These are phyloP conservation scores for Fusarium sp. DNA, from an alignment of 2,329 filamentous ascomycete genomes.

Conservation along the genomic window DNA sequence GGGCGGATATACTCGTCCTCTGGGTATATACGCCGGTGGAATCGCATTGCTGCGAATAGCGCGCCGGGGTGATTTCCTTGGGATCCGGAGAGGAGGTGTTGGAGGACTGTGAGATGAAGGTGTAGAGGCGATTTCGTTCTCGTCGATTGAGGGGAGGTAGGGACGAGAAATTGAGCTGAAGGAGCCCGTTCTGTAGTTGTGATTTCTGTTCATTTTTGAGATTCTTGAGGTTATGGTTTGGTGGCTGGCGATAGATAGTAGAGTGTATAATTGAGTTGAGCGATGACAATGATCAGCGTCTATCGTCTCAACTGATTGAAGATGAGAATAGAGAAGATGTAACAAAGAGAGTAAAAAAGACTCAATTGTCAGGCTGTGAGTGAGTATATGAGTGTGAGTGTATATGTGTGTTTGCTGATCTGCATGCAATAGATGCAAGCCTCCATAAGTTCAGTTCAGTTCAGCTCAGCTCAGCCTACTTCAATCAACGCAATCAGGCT, in stretches of 20 bases:
- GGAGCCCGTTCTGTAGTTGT: conserved; percentile 21
- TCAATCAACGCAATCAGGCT: background rate
- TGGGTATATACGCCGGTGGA: conserved; percentile 41
- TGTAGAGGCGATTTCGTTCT: conserved; percentile 45
- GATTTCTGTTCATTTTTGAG: conserved; percentile 31
- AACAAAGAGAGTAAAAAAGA: background rate
- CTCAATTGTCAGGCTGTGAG: background rate
- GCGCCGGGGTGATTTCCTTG: conserved; percentile 41
- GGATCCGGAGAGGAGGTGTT: conserved; percentile 42
- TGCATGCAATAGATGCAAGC: background rate
- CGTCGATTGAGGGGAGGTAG: conserved; percentile 51
- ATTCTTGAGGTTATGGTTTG: background rate
- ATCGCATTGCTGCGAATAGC: conserved; percentile 24
- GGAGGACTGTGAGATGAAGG: conserved; percentile 32
- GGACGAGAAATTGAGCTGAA: conserved; percentile 39
- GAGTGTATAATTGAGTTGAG: background rate
- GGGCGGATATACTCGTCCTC: conserved; percentile 19
- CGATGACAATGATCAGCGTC: conserved; percentile 1
- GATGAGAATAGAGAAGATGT: background rate
- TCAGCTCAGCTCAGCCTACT: background rate
- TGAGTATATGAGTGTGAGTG: background rate
- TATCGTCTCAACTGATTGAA: conserved; percentile 1
- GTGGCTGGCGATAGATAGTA: background rate
- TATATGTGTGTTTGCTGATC: background rate
- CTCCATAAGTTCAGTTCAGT: conserved; percentile 4